A percentile compares a stretch with the other conserved stretches of the same genome.
Conservation (phyloP, 2,329 filamentous ascomycete species). For the Fusarium cyanostomum region DNA sequence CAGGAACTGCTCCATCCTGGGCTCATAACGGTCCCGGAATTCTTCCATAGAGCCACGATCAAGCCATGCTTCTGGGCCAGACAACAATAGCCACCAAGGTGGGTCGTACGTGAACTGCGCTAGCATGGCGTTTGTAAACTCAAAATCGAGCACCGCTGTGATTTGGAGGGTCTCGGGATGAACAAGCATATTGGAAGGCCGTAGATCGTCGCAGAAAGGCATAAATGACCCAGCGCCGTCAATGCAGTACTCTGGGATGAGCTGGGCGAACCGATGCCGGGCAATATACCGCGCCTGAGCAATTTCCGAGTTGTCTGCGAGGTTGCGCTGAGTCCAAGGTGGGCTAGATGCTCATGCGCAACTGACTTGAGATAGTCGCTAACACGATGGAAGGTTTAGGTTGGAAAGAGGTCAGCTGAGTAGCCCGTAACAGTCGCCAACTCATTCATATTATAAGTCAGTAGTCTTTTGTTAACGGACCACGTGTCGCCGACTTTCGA, state of each 20-base stretch:
- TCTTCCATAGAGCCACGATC: slow-evolving; percentile 30
- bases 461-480: background rate
- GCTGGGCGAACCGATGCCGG: slow-evolving; percentile 45
- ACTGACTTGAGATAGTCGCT: slow-evolving; percentile 46
- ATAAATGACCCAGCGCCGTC: slow-evolving; percentile 49
- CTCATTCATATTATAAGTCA: slow-evolving; percentile 42
- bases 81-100: slow-evolving; percentile 52
- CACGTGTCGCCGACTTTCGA: background rate
- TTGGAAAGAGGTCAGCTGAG: slow-evolving; percentile 43
- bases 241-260: slow-evolving; percentile 44
- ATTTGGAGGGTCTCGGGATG: slow-evolving; percentile 49
- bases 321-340: slow-evolving; percentile 47
- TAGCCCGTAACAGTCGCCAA: slow-evolving; percentile 46
- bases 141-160: slow-evolving; percentile 52
- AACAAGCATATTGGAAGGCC: slow-evolving; percentile 51
- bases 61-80: slow-evolving; percentile 40
- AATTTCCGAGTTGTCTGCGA: slow-evolving; percentile 42
- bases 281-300: slow-evolving; percentile 46
- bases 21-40: slow-evolving; percentile 43
- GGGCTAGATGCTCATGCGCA: slow-evolving; percentile 39
- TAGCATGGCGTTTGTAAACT: slow-evolving; percentile 55
- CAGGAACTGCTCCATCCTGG: slow-evolving; percentile 50
- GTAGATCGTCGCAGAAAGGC: slow-evolving; percentile 52
- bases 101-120: slow-evolving; percentile 50
- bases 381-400: slow-evolving; percentile 42